Evolutionary conservation across 163 green algal genomes (phyloP), one percentile per base, ranked within the genome.

Genomic region (Scenedesmus sp.): DNA sequence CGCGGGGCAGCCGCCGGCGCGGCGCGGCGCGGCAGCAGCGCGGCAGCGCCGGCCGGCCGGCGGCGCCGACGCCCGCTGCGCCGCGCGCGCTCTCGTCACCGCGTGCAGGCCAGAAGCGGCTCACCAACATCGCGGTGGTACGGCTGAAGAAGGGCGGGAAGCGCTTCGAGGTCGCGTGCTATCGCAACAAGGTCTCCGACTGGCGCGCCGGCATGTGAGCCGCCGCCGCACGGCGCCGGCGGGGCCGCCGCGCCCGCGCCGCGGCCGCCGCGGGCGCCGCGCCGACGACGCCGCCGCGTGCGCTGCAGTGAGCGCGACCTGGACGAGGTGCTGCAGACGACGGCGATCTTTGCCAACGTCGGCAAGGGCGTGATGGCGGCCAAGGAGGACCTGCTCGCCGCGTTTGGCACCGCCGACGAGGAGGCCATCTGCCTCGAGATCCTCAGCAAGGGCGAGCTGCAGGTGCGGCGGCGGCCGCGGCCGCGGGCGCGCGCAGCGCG

Each of bases 121-220:
- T 99, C 63, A 99, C 96, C 6, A 99, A 99, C 83, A 89, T 99
- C 15, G 96, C 96, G 10, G 89, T 99, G 3, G 96, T 99, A n/a
- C 83, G 93, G 5, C 84, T 95, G 4, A 98, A 97, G 76, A 98
- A 97, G 84, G 79, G 85, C 17, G 96, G 96, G 34, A 93, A 94
- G 75, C 88, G 95, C 1, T 99, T 99, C 82, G 96, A 99, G 82
- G 92, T 99, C 14, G 96, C 96, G 0, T 99, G 95, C 85, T 99
- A 99, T 89, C 97, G 98, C 72, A 99, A 99, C 89, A 99, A 98
- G 80, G 90, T 97, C 6, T 57, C 91, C 13, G 95, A 97, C 79
- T 98, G 94, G 94, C 78, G 94, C 24, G 91, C 87, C 42, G 93
- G 93, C 60, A 89, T 97, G 93, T 97, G 73, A 92, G 93, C 82